A percentile compares a stretch with the other conserved stretches of the same genome.
These are phyloP conservation scores for Vigna radiata DNA, from an alignment of 306 rosid genomes.

Conservation along the genomic window DNA sequence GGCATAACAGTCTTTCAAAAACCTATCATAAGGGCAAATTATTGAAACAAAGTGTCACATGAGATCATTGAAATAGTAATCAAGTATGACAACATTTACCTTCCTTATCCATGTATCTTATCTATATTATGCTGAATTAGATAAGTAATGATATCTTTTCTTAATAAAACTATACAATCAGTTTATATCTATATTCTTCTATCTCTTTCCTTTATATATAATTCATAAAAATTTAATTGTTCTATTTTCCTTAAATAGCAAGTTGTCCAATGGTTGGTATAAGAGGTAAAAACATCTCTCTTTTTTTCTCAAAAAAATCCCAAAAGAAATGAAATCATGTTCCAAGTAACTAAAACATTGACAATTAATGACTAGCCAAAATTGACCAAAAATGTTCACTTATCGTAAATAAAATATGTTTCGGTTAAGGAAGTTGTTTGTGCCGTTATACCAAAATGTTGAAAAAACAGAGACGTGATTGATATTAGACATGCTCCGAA, in stretches of 20 bases:
- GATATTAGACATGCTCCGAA: conserved; percentile 33
- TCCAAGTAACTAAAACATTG: neutral
- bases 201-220: no score
- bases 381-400: conserved; percentile 32
- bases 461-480: conserved; percentile 42
- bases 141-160: no score
- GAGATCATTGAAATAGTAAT: conserved; percentile 24
- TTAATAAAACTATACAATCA: no score
- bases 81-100: conserved; percentile 20
- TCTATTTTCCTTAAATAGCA: no score
- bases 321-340: neutral
- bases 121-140: neutral
- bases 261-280: no score
- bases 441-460: conserved; percentile 60
- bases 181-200: no score
- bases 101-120: no score
- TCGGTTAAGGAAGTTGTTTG: conserved; percentile 54
- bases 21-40: neutral
- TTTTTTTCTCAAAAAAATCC: neutral
- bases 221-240: no score
- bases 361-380: conserved; percentile 28
- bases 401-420: neutral
- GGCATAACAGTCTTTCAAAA: conserved; percentile 14
- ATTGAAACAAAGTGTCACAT: conserved; percentile 20
- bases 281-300: no score